A percentile compares a stretch with the other conserved stretches of the same genome.
These are phyloP conservation scores for Trypanosoma platydactyli DNA, from an alignment of 208 protist genomes.

Conservation along the genomic window DNA sequence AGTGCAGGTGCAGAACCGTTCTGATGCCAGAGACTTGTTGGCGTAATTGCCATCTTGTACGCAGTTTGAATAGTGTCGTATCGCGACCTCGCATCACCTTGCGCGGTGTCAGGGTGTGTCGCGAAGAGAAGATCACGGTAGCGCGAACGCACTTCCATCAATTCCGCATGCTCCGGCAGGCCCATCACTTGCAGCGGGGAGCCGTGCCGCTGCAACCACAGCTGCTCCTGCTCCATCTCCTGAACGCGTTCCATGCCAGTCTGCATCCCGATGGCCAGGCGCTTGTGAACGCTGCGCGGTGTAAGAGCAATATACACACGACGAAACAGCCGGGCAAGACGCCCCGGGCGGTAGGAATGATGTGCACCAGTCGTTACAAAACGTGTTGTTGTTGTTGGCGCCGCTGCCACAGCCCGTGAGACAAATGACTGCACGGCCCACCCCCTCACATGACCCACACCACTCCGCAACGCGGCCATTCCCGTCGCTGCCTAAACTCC, in stretches of 20 bases:
- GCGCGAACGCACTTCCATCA: slow-evolving; percentile 65
- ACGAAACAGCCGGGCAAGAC: slow-evolving; percentile 39
- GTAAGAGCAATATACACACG: slow-evolving; percentile 42
- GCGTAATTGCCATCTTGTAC: slow-evolving; percentile 65
- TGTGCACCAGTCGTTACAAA: slow-evolving; percentile 53
- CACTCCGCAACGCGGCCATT: slow-evolving; percentile 10
- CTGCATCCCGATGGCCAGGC: slow-evolving; percentile 54
- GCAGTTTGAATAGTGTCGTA: slow-evolving; percentile 71
- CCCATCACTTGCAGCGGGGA: slow-evolving; percentile 78
- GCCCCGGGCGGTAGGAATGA: slow-evolving; percentile 73
- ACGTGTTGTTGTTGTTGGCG: neutral
- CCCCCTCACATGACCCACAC: neutral
- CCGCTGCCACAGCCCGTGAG: no score
- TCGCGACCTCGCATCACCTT: slow-evolving; percentile 32
- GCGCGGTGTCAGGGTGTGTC: slow-evolving; percentile 74
- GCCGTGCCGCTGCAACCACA: slow-evolving; percentile 72
- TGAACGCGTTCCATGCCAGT: slow-evolving; percentile 60
- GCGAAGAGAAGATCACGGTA: slow-evolving; percentile 72
- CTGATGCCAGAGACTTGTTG: slow-evolving; percentile 75
- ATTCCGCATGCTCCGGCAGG: slow-evolving; percentile 75
- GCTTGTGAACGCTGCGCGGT: slow-evolving; percentile 33
- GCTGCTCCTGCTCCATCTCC: slow-evolving; percentile 59
- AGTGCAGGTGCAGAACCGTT: slow-evolving; percentile 69
- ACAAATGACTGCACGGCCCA: neutral
- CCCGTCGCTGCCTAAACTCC: no score